Evolutionary conservation across 768 basidiomycete genomes (phyloP).

Genomic region (Termitomyces sp.): DNA sequence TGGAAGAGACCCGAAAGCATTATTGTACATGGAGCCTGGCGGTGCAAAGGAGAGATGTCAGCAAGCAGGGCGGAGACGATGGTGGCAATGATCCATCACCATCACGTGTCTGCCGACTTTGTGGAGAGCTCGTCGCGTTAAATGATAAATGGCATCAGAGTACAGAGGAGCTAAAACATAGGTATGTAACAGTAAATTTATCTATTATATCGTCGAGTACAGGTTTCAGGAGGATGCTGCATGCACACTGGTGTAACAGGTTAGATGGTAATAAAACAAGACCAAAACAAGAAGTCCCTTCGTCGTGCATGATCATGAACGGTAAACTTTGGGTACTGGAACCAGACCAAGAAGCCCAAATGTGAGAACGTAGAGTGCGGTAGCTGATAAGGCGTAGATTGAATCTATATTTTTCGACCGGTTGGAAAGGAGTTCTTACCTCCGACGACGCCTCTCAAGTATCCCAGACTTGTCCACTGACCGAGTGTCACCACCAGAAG

Average conservation of each 20-base stretch:
- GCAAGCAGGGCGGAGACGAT: background rate
- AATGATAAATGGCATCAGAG: background rate
- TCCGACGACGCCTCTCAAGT: conserved; percentile 55
- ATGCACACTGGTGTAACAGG: background rate
- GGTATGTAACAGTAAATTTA: background rate
- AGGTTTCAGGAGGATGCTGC: background rate
- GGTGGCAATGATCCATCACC: background rate
- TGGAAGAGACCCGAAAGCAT: conserved; percentile 32
- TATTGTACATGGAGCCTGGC: conserved; percentile 32
- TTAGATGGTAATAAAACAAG: conserved; percentile 3
- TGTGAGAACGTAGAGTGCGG: conserved; percentile 59
- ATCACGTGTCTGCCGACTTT: conserved; percentile 9
- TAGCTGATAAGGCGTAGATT: conserved; percentile 34
- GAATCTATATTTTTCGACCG: background rate
- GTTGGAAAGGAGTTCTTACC: conserved; percentile 32
- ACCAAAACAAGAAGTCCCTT: conserved; percentile 1
- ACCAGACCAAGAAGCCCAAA: conserved; percentile 75
- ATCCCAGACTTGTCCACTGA: conserved; percentile 64
- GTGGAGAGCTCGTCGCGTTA: too few relatives aligned
- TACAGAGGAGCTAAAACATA: background rate
- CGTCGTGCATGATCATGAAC: conserved; percentile 13
- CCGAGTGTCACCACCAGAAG: conserved; percentile 56
- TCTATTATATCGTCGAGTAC: conserved; percentile 3
- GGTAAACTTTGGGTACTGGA: conserved; percentile 50
- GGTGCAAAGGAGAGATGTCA: background rate